Evolutionary conservation across 331 rosid species (phyloP), one percentile per base, ranked within the genome.

Genomic region (Acacia concinna): DNA sequence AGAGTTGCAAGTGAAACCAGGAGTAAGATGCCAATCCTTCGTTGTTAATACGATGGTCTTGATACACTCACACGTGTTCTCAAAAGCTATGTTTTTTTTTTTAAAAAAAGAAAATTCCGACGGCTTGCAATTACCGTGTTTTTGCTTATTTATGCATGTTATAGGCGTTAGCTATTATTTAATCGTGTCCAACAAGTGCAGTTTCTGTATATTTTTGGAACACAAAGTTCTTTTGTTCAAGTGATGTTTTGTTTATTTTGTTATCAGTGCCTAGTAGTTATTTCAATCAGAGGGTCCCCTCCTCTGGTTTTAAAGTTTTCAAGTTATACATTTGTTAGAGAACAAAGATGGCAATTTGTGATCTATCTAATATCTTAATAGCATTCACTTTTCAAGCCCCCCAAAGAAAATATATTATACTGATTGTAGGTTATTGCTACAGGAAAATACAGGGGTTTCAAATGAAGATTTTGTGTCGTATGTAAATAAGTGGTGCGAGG

Each of bases 381-480:
- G 32, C 74, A 44, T 30, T 44, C 57, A 60, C 5, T 23, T 23
- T 56, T 56, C 63, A 8, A 0, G 9, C 5, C 10, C 59, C 15
- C 4, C 15, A 46, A 49, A 6, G 4, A 1, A 1, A n/a, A 43
- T n/a, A 71, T 38, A 27, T 43, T 35, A 21, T 59, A 28, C 47
- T 73, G 34, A 85, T 67, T 25, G 65, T 43, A 70, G 63, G 46
- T 8, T 88, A 20, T 25, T 60, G 70, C 64, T 80, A 85, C 94
- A 95, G 99, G 93, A 89, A 89, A 85, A 93, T 80, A 91, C 97
- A 2, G 99, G 98, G 59, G 94, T 93, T 57, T 84, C 98, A 40
- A 92, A 91, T 84, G 84, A 87, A 40, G 92, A 91, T 85, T 93
- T 93, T 85, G 91, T 91, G 65, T 95, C 99, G 0, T 89, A 91